phyloP scores from a whole-genome alignment of 208 protist species.

The Herpetomonas samuelpessoai region DNA sequence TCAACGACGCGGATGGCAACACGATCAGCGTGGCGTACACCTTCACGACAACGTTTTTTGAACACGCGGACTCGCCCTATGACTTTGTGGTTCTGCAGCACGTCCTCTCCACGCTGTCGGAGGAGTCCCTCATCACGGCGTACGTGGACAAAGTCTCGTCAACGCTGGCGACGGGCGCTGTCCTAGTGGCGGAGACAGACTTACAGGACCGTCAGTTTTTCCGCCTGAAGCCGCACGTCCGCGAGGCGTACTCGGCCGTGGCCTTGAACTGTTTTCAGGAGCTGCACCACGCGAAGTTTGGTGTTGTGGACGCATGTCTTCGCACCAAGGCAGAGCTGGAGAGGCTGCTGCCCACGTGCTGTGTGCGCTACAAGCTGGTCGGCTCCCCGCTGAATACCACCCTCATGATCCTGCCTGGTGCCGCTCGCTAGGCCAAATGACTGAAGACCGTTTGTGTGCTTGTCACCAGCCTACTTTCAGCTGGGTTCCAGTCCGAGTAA shows the following conservation, averaged over 20 bases:
- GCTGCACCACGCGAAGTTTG: conserved; percentile 39
- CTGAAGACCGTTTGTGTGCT: too few species aligned
- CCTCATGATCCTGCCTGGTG: conserved; percentile 22
- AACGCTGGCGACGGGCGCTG: conserved; percentile 24
- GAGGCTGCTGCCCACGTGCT: conserved; percentile 19
- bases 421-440: background rate
- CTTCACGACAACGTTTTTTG: conserved; percentile 2
- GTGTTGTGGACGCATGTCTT: conserved; percentile 18
- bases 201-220: conserved; percentile 63
- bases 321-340: conserved; percentile 50
- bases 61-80: conserved; percentile 16
- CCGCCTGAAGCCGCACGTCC: conserved; percentile 29
- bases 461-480: too few species aligned
- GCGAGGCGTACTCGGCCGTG: conserved; percentile 42
- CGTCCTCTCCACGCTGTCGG: conserved; percentile 33
- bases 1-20: background rate
- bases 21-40: conserved; percentile 5
- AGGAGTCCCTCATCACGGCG: conserved; percentile 21
- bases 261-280: conserved; percentile 42
- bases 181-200: conserved; percentile 71
- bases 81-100: conserved; percentile 84
- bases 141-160: conserved; percentile 16
- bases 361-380: conserved; percentile 60
- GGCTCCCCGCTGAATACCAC: conserved; percentile 76
- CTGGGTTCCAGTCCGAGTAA: too few species aligned